These are phyloP conservation scores for Apiotrichum akiyoshidainum DNA, from an alignment of 1,284 basidiomycete genomes.

Conservation along the genomic window DNA sequence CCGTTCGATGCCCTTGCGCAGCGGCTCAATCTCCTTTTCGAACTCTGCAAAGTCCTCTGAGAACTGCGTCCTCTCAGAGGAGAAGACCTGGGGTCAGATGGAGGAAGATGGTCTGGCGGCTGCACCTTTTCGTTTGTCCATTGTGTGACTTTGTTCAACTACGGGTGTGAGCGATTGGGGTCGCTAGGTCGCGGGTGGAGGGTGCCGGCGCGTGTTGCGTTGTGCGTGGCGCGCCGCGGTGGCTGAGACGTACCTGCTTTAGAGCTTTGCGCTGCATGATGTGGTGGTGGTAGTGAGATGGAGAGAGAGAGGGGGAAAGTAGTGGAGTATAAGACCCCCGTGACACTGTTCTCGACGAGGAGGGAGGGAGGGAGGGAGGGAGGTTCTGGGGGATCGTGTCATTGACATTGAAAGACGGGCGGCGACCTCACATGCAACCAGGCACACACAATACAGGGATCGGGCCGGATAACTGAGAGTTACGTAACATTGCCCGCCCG, in stretches of 20 bases:
- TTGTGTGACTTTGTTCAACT: conserved; percentile 49
- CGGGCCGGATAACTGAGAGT: no score
- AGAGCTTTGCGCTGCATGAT: conserved; percentile 48
- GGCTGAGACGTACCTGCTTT: conserved; percentile 41
- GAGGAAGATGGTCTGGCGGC: neutral
- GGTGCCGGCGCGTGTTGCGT: neutral
- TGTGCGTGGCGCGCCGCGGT: no score
- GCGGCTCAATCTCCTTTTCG: conserved; percentile 66
- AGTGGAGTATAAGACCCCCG: no score
- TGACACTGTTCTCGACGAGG: no score
- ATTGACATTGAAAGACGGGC: no score
- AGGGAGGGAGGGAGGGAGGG: no score
- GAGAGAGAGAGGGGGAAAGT: neutral
- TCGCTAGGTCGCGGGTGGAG: neutral
- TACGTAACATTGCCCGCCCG: no score
- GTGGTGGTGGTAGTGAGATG: neutral
- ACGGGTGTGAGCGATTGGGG: conserved; percentile 6
- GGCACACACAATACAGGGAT: no score
- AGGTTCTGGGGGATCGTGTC: no score
- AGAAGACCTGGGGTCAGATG: conserved; percentile 56
- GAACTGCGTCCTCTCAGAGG: conserved; percentile 61
- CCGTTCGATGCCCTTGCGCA: conserved; percentile 63
- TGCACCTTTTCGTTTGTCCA: conserved; percentile 49
- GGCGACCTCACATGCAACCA: no score
- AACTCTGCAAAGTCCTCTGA: conserved; percentile 65